Base-by-base conservation (phyloP, 2,329 filamentous ascomycete genomes). In the Tolypocladium ophioglossoides region DNA sequence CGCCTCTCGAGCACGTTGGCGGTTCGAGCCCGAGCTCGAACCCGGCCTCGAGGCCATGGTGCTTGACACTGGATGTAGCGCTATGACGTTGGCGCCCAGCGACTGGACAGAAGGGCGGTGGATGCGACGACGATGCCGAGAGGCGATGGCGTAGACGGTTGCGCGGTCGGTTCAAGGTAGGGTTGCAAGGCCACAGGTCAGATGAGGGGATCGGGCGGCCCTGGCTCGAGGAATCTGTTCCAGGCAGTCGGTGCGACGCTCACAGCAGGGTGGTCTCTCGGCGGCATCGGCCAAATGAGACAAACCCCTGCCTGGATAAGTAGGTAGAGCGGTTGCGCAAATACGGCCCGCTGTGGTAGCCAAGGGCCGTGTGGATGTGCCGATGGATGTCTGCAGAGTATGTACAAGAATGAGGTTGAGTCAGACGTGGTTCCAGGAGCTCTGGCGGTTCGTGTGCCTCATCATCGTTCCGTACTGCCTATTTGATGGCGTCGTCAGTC, bases 31-130 rank as follows among this genome's bases (percentile, higher is more conserved):
- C 48, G 62, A 57, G 49, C 64, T 63, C 54, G 65, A 63, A 56
- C 65, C 64, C 55, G 66, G 61, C 59, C 68, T 62, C 57, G 64
- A 67, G 57, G 67, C 68, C 68, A 70, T 70, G 39, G 44, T 51
- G 44, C 22, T 22, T 14, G 38, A 41, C 39, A 37, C 40, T 24
- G 39, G 14, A 40, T 38, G 47, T 8, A 41, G 20, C 14, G 41
- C 46, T 37, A 35, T 40, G 47, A 46, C 18, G 39, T 44, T 24
- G 44, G 44, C 24, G 10, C 20, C 27, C 11, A 10, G 18, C 27
- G 18, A 27, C 27, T 20, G 27, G 10, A 12, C 44, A 20, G 16
- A 10, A 47, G 18, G 44, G 14, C 27, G 27, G 30, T 48, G 44
- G 5, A 18, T 34, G 30, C 10, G 44, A 12, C 12, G 27, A 16